phyloP scores from a whole-genome alignment of 306 rosid genomes.

The Potentilla sterilis region DNA sequence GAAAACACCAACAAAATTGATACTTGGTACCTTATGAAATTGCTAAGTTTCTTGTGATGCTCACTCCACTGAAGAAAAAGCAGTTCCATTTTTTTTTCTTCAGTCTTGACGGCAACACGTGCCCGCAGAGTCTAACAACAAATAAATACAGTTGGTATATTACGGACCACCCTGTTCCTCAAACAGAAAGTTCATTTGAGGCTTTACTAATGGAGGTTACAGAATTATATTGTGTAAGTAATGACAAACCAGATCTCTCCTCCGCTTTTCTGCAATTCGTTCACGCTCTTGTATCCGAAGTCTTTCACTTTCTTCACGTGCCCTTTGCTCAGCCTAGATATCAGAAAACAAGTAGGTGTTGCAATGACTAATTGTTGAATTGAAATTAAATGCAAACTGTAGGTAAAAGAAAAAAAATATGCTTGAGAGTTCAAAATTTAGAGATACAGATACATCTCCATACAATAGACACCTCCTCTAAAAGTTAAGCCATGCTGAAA shows the following conservation, averaged over 20 bases:
- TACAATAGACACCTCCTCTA: too few species aligned
- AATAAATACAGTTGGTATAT: conserved; percentile 7
- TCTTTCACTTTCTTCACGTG: conserved; percentile 95
- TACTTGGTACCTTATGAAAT: conserved; percentile 77
- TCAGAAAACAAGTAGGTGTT: conserved; percentile 3
- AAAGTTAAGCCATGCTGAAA: neutral
- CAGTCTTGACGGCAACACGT: conserved; percentile 95
- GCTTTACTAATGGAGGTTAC: neutral
- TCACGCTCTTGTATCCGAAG: conserved; percentile 90
- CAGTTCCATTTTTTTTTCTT: conserved; percentile 94
- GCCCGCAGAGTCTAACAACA: conserved; percentile 78
- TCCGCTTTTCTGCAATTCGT: conserved; percentile 79
- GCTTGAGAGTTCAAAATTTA: neutral
- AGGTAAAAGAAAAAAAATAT: neutral
- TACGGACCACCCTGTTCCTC: conserved; percentile 8
- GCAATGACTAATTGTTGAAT: conserved; percentile 2
- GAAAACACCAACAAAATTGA: conserved; percentile 7
- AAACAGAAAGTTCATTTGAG: neutral
- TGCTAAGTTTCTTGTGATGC: conserved; percentile 84
- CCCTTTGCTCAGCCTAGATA: conserved; percentile 92
- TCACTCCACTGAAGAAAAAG: conserved; percentile 96
- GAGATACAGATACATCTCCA: neutral
- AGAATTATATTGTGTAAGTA: neutral
- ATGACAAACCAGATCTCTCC: conserved; percentile 81
- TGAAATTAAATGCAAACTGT: neutral